Evolutionary conservation across 805 yeast species (phyloP).

Genomic region (Candida jianshihensis): DNA sequence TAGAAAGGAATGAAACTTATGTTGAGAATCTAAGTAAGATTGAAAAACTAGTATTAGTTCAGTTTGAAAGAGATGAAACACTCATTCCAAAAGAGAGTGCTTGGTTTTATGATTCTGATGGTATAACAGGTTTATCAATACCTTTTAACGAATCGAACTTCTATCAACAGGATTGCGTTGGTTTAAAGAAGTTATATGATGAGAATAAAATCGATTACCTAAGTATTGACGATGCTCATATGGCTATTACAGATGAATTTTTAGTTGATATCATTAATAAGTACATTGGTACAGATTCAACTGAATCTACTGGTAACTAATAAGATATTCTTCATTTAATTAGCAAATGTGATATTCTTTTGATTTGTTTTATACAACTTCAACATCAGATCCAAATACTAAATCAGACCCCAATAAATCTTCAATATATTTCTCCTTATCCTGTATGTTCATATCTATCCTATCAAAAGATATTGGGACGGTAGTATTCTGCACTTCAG

Average conservation of each 20-base stretch:
- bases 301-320: too few relatives aligned
- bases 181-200: constrained; percentile 42
- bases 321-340: too few relatives aligned
- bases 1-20: constrained; percentile 32
- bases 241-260: constrained; percentile 52
- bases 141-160: constrained; percentile 43
- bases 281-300: constrained; percentile 32
- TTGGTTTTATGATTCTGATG: constrained; percentile 52
- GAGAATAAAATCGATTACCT: constrained; percentile 40
- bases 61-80: constrained; percentile 58
- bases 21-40: constrained; percentile 35
- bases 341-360: too few relatives aligned
- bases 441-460: background rate
- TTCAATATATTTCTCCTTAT: background rate
- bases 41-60: constrained; percentile 49
- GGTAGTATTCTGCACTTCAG: background rate
- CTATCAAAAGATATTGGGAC: background rate
- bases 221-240: constrained; percentile 52
- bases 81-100: constrained; percentile 69
- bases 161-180: constrained; percentile 52
- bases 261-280: constrained; percentile 34
- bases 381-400: constrained; percentile 21
- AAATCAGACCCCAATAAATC: constrained; percentile 4
- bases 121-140: constrained; percentile 32
- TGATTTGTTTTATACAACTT: constrained; percentile 7